Percentiles rank a stretch among this genome's conserved stretches.
Conservation (phyloP, 2,329 filamentous ascomycete genomes). For the Ophiostoma australiae region DNA sequence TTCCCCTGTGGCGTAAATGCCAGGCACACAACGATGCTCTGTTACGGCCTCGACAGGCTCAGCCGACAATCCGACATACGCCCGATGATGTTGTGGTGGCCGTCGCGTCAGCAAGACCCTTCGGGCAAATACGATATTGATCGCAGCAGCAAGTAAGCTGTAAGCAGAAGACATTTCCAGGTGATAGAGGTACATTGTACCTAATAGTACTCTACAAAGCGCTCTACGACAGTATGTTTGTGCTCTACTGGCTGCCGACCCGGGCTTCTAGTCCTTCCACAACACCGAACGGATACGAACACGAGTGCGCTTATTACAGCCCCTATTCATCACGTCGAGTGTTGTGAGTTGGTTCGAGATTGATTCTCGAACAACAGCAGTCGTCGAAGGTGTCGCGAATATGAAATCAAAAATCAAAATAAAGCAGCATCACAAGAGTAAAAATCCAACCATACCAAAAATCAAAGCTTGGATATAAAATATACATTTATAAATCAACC, state of each 20-base stretch:
- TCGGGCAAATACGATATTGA: not conserved
- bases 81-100: not conserved
- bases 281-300: constrained; percentile 22
- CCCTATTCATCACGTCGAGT: not conserved
- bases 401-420: not conserved
- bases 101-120: not conserved
- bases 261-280: constrained; percentile 12
- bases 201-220: too few species aligned
- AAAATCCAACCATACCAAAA: not conserved
- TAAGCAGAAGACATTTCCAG: not conserved
- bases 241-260: not conserved
- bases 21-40: too few species aligned
- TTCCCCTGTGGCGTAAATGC: too few species aligned
- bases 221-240: too few species aligned
- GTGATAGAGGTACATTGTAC: not conserved
- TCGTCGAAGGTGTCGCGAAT: too few species aligned
- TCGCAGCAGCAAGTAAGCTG: not conserved
- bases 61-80: not conserved
- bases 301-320: constrained; percentile 20
- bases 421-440: not conserved
- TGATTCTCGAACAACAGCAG: too few species aligned
- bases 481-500: not conserved
- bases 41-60: not conserved
- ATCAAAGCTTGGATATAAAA: not conserved
- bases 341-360: too few species aligned